A percentile compares a stretch with the other conserved stretches of the same genome.
phyloP scores from a whole-genome alignment of 1,284 basidiomycete genomes.

The Cryptococcus jaspeensis region DNA sequence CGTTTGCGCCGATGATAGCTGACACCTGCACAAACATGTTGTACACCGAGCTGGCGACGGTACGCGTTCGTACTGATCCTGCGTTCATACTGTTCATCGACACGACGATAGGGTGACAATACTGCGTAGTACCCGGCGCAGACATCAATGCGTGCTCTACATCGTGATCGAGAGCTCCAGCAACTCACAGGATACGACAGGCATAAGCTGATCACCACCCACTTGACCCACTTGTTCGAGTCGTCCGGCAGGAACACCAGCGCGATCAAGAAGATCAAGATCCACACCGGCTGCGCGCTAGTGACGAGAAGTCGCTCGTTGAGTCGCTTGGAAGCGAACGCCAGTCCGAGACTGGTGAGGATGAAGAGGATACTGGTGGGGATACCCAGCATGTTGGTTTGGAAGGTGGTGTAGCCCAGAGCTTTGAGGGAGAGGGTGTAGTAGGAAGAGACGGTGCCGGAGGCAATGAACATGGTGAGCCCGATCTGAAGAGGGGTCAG shows the following conservation, averaged over 20 bases:
- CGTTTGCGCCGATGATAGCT: constrained; percentile 24
- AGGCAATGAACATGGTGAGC: constrained; percentile 27
- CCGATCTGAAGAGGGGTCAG: too few relatives aligned
- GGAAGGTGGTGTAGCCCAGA: constrained; percentile 60
- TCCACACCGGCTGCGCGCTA: constrained; percentile 29
- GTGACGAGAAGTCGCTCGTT: constrained; percentile 19
- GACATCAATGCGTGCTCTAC: too few relatives aligned
- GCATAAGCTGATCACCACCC: constrained; percentile 21
- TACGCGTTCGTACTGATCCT: constrained; percentile 41
- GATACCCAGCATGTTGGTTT: constrained; percentile 63
- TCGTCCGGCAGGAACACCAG: constrained; percentile 27
- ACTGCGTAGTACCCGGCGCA: background rate
- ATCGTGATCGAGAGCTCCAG: too few relatives aligned
- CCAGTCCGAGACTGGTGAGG: constrained; percentile 36
- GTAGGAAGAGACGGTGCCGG: constrained; percentile 50
- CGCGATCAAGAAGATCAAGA: constrained; percentile 31
- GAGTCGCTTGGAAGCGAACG: constrained; percentile 27
- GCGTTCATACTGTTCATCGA: constrained; percentile 34
- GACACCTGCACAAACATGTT: constrained; percentile 39
- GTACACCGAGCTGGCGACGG: constrained; percentile 39
- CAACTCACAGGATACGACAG: constrained; percentile 20
- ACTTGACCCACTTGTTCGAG: constrained; percentile 25
- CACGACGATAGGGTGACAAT: constrained; percentile 34
- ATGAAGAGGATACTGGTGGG: constrained; percentile 34
- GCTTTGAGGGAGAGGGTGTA: constrained; percentile 58